Percentiles rank a stretch among this genome's conserved stretches.
Conservation (phyloP, 345 rosid genomes). For the Hibiscus syriacus region DNA sequence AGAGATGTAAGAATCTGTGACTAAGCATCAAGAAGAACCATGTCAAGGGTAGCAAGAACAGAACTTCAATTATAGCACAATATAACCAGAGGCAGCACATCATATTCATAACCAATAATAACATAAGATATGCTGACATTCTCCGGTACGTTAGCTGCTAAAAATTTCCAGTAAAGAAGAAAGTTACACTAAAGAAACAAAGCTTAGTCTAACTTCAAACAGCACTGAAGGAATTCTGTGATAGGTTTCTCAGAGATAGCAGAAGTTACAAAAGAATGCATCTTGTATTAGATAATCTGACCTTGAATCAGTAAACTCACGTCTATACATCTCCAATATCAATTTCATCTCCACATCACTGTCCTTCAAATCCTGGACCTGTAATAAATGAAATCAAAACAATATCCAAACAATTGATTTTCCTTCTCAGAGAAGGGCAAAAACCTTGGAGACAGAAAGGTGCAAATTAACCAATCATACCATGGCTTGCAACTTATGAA, state of each 20-base stretch:
- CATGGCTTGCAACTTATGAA: slow-evolving; percentile 55
- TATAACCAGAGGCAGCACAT: background rate
- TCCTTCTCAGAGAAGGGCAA: background rate
- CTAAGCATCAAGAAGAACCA: background rate
- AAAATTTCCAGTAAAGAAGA: background rate
- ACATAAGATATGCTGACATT: background rate
- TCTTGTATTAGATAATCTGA: slow-evolving; percentile 14
- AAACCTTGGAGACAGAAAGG: background rate
- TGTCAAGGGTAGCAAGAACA: background rate
- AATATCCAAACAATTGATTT: slow-evolving; percentile 3
- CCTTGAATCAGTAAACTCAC: slow-evolving; percentile 74
- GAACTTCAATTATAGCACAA: background rate
- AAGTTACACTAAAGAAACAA: background rate
- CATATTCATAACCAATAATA: background rate
- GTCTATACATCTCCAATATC: slow-evolving; percentile 78
- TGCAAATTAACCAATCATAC: slow-evolving; percentile 33
- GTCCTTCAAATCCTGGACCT: slow-evolving; percentile 67
- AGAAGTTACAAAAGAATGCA: background rate
- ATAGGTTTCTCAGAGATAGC: background rate
- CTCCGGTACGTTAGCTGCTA: background rate
- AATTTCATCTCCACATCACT: slow-evolving; percentile 70
- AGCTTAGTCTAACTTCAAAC: background rate
- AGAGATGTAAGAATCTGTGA: background rate
- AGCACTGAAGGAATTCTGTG: background rate
- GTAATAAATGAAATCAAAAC: slow-evolving; percentile 22